Evolutionary conservation across 495 filamentous ascomycete species (phyloP).

Genomic region (Bryoglossum gracile): DNA sequence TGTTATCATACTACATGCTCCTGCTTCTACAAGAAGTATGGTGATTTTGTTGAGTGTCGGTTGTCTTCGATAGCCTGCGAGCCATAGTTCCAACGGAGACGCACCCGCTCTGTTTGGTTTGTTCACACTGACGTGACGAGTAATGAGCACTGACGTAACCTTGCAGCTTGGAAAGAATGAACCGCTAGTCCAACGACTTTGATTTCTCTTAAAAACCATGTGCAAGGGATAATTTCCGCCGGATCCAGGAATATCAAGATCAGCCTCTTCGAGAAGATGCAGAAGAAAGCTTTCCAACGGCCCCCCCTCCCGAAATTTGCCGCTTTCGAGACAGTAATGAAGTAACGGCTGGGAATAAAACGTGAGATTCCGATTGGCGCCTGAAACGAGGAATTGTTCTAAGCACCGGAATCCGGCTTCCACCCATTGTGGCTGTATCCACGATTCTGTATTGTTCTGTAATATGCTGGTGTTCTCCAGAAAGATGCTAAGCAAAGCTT

Average conservation of each 20-base stretch:
- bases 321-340: background rate
- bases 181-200: background rate
- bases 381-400: background rate
- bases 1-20: background rate
- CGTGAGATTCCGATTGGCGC: background rate
- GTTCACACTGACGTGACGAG: background rate
- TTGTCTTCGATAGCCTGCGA: background rate
- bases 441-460: background rate
- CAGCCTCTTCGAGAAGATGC: background rate
- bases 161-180: background rate
- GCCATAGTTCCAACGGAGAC: background rate
- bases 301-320: background rate
- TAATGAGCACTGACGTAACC: background rate
- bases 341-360: background rate
- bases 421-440: background rate
- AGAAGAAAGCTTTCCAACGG: background rate
- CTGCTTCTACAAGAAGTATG: background rate
- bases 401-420: background rate
- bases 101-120: background rate
- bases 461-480: background rate
- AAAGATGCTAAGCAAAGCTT: background rate
- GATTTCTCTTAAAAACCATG: background rate
- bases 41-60: background rate
- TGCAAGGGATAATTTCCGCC: background rate
- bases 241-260: background rate